These are phyloP conservation scores for Epichloe sp. DNA, from an alignment of 2,329 filamentous ascomycete genomes.

Conservation along the genomic window DNA sequence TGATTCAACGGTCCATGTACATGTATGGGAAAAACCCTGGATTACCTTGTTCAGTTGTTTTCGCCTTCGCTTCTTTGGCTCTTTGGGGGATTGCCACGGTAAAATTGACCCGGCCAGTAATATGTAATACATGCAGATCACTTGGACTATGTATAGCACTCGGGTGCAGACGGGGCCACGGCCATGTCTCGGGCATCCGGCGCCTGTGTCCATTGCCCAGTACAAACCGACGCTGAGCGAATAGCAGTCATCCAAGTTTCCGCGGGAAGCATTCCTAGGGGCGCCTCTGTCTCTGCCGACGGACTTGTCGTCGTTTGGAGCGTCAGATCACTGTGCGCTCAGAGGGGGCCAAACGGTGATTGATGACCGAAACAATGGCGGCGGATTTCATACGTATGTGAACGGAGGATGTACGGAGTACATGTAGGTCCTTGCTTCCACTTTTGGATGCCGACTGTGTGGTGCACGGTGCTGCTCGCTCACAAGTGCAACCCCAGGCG, in stretches of 20 bases:
- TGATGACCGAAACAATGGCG: too few species aligned
- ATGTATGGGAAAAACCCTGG: not conserved
- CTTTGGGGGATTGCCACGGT: slow-evolving; percentile 16
- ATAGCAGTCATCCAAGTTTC: not conserved
- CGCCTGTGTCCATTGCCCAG: slow-evolving; percentile 21
- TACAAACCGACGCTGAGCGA: slow-evolving; percentile 12
- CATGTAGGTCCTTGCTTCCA: too few species aligned
- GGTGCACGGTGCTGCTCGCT: too few species aligned
- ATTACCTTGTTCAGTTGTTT: not conserved
- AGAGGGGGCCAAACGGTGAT: too few species aligned
- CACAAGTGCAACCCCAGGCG: too few species aligned
- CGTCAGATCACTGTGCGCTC: too few species aligned
- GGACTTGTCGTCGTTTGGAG: too few species aligned
- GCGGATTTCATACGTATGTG: too few species aligned
- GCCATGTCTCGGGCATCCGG: slow-evolving; percentile 17
- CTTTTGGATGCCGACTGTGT: too few species aligned
- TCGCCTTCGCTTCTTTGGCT: not conserved
- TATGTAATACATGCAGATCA: slow-evolving; percentile 22
- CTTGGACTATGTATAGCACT: slow-evolving; percentile 36
- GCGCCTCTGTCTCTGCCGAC: not conserved
- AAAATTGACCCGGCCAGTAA: not conserved
- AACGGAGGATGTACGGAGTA: too few species aligned
- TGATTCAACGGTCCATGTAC: not conserved
- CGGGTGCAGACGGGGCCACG: slow-evolving; percentile 38
- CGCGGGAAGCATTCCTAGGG: not conserved